A percentile compares a stretch with the other conserved stretches of the same genome.
Conservation (phyloP, 208 protist genomes). For the Trypanosoma lewisi region DNA sequence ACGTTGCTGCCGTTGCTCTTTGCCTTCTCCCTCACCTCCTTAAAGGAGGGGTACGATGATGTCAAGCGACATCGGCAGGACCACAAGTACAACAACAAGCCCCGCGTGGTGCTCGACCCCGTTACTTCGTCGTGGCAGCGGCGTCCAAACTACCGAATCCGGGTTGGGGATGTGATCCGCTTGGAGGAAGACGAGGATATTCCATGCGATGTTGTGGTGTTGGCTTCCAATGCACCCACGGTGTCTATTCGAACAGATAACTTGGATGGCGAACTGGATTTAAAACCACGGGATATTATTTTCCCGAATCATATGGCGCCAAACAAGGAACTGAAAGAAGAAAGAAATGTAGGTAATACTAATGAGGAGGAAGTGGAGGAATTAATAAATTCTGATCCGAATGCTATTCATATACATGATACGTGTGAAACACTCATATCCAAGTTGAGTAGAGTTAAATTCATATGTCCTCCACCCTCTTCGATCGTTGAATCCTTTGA, state of each 20-base stretch:
- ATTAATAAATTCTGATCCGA: background rate
- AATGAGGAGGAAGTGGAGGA: background rate
- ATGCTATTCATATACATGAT: slow-evolving; percentile 29
- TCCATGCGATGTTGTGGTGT: slow-evolving; percentile 89
- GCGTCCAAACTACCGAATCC: slow-evolving; percentile 52
- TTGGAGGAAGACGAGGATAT: slow-evolving; percentile 77
- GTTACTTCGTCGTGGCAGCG: slow-evolving; percentile 26
- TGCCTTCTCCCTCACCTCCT: slow-evolving; percentile 90
- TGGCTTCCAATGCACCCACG: slow-evolving; percentile 34
- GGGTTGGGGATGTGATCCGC: slow-evolving; percentile 85
- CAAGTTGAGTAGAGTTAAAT: slow-evolving; percentile 23
- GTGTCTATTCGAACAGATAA: slow-evolving; percentile 93
- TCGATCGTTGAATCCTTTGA: slow-evolving; percentile 90
- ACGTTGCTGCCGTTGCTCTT: slow-evolving; percentile 91
- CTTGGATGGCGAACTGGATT: slow-evolving; percentile 93
- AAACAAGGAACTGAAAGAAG: background rate
- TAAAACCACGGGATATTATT: slow-evolving; percentile 85
- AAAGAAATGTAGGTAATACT: no score
- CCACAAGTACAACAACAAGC: slow-evolving; percentile 64
- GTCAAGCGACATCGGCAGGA: slow-evolving; percentile 84
- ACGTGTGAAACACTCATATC: slow-evolving; percentile 5
- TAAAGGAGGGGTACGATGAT: slow-evolving; percentile 96
- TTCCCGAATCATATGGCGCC: slow-evolving; percentile 11
- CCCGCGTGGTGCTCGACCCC: slow-evolving; percentile 42
- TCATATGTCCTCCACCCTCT: slow-evolving; percentile 75